A percentile compares a stretch with the other conserved stretches of the same genome.
phyloP scores from a whole-genome alignment of 768 basidiomycete genomes.

The Trametes maxima region DNA sequence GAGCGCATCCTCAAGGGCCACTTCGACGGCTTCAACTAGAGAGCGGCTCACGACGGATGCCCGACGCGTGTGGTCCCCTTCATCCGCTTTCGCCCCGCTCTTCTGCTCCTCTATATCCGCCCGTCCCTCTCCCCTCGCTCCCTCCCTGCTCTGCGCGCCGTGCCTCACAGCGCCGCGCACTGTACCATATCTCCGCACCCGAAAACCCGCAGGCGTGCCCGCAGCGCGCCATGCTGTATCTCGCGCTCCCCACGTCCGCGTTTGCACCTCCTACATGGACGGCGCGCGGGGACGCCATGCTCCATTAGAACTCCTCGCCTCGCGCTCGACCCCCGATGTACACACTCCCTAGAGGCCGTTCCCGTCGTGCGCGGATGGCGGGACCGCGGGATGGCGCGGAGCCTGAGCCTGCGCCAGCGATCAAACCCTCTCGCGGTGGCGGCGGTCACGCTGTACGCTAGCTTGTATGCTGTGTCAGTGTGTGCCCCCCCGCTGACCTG shows the following conservation, averaged over 20 bases:
- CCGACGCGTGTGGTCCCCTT: too few species aligned
- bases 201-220: conserved; percentile 7
- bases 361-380: not conserved
- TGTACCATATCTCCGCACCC: conserved; percentile 9
- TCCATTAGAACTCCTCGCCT: not conserved
- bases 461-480: not conserved
- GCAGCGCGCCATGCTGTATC: not conserved
- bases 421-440: not conserved
- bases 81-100: too few species aligned
- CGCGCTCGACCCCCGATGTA: not conserved
- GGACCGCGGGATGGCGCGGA: not conserved
- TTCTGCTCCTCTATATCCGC: not conserved
- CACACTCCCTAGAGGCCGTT: too few species aligned
- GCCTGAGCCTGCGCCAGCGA: not conserved
- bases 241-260: not conserved
- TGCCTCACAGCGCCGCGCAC: conserved; percentile 4
- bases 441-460: not conserved
- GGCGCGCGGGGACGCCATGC: not conserved
- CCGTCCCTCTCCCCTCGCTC: not conserved
- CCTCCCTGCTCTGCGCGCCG: not conserved
- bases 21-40: conserved; percentile 85
- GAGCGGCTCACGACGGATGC: not conserved
- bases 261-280: not conserved
- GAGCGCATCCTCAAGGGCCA: conserved; percentile 90
- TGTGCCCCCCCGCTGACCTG: not conserved